Base-by-base conservation (phyloP, 2,329 filamentous ascomycete species). In the Paraphoma chrysanthemicola region DNA sequence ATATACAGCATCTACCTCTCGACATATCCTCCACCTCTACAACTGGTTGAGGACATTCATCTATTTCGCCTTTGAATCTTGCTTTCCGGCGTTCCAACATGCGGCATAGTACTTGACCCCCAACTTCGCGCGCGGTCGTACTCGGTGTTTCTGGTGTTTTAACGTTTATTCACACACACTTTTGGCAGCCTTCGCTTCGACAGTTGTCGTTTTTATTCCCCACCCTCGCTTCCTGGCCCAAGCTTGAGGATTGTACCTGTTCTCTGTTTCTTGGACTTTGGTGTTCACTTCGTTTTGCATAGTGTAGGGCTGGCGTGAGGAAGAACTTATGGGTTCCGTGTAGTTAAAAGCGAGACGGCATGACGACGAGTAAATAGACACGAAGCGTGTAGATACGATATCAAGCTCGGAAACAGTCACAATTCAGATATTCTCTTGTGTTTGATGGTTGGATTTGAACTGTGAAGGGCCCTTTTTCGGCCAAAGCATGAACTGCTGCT, bases 91-190 rank as follows among this genome's bases (percentile, higher is more conserved):
- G 39, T 48, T 48, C 17, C 33, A 36, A n/a, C 17, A 29, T 44
- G 49, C 49, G 42, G 49, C 49, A 51, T 51, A 51, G 49, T 51
- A 51, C 49, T 17, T 18, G 9, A 30, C 44, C 28, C 9, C 4
- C 44, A 46, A 36, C 33, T 36, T 36, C 3, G 33, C 14, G 33
- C 14, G 33, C 29, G 16, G 28, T 41, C 30, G 42, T 51, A 51
- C 49, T 51, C 49, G 49, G 49, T 28, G 49, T 51, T 51, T 44
- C 12, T 44, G 39, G 18, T 14, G 11, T 44, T 45, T 10, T 16
- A 36, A 14, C 6, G 2, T 28, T 14, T 44, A 44, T 44, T 12
- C 11, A 44, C 23, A 23, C 23, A 23, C 23, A 3, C 5, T 23
- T 23, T 23, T 23, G 23, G 23, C 23, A 38, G 8, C 39, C 29